Evolutionary conservation across 805 yeast genomes (phyloP).

Genomic region (Clavispora fructus): DNA sequence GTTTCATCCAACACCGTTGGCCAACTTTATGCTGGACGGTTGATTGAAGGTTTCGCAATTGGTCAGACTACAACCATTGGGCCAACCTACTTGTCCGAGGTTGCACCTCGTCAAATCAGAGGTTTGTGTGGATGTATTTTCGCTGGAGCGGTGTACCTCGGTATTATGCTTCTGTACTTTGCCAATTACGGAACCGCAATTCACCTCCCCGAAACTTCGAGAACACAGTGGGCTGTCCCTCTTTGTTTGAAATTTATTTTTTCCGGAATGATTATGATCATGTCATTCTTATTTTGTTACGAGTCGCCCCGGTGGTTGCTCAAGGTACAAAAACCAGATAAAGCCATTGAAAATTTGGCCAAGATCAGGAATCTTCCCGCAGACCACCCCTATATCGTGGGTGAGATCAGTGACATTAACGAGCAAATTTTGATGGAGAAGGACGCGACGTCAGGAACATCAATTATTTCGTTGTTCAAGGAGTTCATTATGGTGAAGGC

Average conservation of each 20-base stretch:
- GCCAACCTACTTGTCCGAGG: constrained; percentile 48
- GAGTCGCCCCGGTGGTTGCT: constrained; percentile 52
- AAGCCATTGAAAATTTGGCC: constrained; percentile 35
- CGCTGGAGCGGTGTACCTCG: constrained; percentile 55
- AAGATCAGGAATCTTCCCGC: constrained; percentile 40
- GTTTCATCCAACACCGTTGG: constrained; percentile 41
- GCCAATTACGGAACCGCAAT: constrained; percentile 47
- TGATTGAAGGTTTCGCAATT: constrained; percentile 50
- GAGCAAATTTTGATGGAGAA: constrained; percentile 58
- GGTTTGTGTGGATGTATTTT: constrained; percentile 50
- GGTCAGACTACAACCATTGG: constrained; percentile 57
- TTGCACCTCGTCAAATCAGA: constrained; percentile 47
- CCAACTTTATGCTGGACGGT: constrained; percentile 51
- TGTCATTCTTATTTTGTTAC: constrained; percentile 37
- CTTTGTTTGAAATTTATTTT: constrained; percentile 42
- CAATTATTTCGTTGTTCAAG: constrained; percentile 19
- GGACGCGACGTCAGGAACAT: constrained; percentile 34
- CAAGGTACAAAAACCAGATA: constrained; percentile 35
- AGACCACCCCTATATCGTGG: constrained; percentile 45
- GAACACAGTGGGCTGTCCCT: constrained; percentile 51
- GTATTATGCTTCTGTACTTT: constrained; percentile 46
- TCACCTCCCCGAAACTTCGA: constrained; percentile 30
- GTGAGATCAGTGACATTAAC: constrained; percentile 39
- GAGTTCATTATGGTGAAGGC: constrained; percentile 35
- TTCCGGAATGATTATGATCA: constrained; percentile 41